Base-by-base conservation (phyloP, 768 basidiomycete species). In the Inosperma sp. region DNA sequence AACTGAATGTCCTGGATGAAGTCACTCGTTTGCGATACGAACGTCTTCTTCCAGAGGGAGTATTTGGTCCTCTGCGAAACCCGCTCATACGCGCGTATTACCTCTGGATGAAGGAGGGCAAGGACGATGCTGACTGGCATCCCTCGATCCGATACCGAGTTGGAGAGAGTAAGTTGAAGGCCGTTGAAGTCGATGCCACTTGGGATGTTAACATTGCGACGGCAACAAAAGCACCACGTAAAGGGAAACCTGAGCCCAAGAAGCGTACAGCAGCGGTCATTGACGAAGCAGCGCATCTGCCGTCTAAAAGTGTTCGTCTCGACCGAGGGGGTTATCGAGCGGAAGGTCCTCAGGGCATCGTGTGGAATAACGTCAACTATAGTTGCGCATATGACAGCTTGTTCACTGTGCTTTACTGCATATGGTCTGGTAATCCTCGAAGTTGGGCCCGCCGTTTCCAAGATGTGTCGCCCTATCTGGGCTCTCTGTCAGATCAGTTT, bases 1-100 rank as follows among this genome's bases (percentile, higher is more conserved):
- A 71, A 29, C 52, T 72, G 0, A 67, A 74, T 43, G 29, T 72
- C 0, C 51, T 74, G 1, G 64, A 73, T 60, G 57, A 68, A 8
- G 64, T 74, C 2, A 72, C 67, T 0, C 25, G 29, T 1, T 34
- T 67, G 1, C 41, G 53, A 25, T 73, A 58, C 53, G 50, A 64
- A 19, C 41, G 52, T 0, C 41, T 25, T 19, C 43, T 71, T 1
- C 56, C 59, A 13, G 39, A 48, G 1, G 14, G 29, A 5, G 42
- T 53, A 17, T 33, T 59, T 17, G 59, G 54, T n/a, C 29, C 25
- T 3, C 23, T 47, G 1, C 21, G 37, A 9, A 4, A 35, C 48
- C 29, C 50, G 0, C 9, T 41, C 0, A 3, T 51, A 10, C 30
- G 10, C 5, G 31, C 31, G 0, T 51, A 51, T 36, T 26, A 34